Conservation (phyloP, 1,284 basidiomycete species). For the Albatrellus sp. region DNA sequence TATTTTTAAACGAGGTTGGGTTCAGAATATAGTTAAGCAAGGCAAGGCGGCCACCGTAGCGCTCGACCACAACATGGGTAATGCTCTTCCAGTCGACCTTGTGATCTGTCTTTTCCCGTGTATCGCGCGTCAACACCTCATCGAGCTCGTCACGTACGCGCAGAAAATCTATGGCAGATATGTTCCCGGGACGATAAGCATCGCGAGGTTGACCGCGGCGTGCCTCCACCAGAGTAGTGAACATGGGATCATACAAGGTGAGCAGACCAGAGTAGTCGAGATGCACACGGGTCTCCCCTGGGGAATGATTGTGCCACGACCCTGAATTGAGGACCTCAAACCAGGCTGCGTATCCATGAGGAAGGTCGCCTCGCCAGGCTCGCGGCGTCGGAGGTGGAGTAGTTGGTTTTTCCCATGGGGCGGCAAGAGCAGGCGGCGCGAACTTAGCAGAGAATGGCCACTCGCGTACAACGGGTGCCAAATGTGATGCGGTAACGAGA, state of each 20-base stretch:
- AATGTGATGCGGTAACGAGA: too few species aligned
- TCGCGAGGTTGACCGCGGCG: slow-evolving; percentile 19
- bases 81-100: slow-evolving; percentile 32
- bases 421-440: too few species aligned
- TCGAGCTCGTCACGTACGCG: slow-evolving; percentile 5
- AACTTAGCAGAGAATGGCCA: too few species aligned
- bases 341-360: neutral
- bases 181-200: slow-evolving; percentile 22
- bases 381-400: too few species aligned
- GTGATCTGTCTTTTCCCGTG: slow-evolving; percentile 13
- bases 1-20: neutral
- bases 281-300: slow-evolving; percentile 29
- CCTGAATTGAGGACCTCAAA: slow-evolving; percentile 23
- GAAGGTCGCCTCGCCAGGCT: slow-evolving; percentile 11
- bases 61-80: slow-evolving; percentile 25
- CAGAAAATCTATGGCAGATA: slow-evolving; percentile 9
- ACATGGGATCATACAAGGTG: slow-evolving; percentile 29
- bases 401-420: too few species aligned
- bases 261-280: slow-evolving; percentile 27
- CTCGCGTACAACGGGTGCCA: too few species aligned
- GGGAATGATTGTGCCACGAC: slow-evolving; percentile 27
- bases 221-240: slow-evolving; percentile 21
- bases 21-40: slow-evolving; percentile 23
- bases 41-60: slow-evolving; percentile 29
- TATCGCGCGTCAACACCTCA: slow-evolving; percentile 11